A percentile compares a stretch with the other conserved stretches of the same genome.
phyloP scores from a whole-genome alignment of 2,329 filamentous ascomycete species.

The Pseudogymnoascus sp. region DNA sequence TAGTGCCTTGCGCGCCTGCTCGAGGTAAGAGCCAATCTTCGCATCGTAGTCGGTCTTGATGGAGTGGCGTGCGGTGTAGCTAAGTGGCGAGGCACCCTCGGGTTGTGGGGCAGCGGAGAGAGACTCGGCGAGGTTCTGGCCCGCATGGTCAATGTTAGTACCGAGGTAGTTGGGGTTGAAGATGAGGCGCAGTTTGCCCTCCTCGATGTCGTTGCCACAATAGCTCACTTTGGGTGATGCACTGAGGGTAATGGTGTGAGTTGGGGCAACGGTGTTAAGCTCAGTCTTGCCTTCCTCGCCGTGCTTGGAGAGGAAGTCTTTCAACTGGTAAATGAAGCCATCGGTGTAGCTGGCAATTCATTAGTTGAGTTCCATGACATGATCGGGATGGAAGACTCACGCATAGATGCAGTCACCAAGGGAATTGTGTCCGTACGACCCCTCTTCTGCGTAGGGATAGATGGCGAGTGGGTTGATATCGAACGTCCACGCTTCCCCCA shows the following conservation, averaged over 20 bases:
- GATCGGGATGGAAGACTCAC: conserved; percentile 28
- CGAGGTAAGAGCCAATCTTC: conserved; percentile 35
- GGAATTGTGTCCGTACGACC: conserved; percentile 28
- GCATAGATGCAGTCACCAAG: conserved; percentile 38
- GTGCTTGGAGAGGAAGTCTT: conserved; percentile 32
- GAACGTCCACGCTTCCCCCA: conserved; percentile 44
- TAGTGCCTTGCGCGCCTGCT: conserved; percentile 33
- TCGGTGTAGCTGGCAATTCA: conserved; percentile 36
- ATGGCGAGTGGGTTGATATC: conserved; percentile 41
- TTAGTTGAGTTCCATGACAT: background rate
- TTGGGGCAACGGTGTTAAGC: conserved; percentile 40
- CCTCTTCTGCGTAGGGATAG: conserved; percentile 39
- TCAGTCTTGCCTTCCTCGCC: conserved; percentile 37
- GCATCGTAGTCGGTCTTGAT: conserved; percentile 40
- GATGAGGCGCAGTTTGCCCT: conserved; percentile 42
- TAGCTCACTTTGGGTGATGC: conserved; percentile 40
- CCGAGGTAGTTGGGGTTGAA: conserved; percentile 39
- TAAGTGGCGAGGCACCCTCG: conserved; percentile 29
- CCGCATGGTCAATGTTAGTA: conserved; percentile 37
- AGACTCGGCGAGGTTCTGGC: conserved; percentile 35
- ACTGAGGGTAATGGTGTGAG: conserved; percentile 41
- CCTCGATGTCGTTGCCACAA: conserved; percentile 37
- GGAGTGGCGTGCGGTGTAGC: conserved; percentile 37
- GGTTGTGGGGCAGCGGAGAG: conserved; percentile 38
- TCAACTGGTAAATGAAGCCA: conserved; percentile 35